These are phyloP conservation scores for Populus tremula DNA, from an alignment of 345 rosid genomes.

Conservation along the genomic window DNA sequence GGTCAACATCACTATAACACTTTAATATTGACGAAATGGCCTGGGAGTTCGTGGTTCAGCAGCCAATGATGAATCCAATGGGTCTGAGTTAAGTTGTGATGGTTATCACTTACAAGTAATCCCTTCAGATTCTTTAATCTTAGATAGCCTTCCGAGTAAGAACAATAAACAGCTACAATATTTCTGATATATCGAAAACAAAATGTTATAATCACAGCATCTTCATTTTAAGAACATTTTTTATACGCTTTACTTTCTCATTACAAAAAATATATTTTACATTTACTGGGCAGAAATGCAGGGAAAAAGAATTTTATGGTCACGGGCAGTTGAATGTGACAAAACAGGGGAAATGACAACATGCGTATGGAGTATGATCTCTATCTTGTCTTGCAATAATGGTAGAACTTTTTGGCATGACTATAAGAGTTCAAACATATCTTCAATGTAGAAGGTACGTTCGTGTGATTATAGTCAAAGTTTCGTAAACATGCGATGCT, in stretches of 20 bases:
- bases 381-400: slow-evolving; percentile 26
- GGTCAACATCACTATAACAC: slow-evolving; percentile 24
- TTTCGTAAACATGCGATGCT: neutral
- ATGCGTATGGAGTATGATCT: slow-evolving; percentile 2
- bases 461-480: slow-evolving; percentile 13
- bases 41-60: slow-evolving; percentile 29
- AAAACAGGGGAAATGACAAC: slow-evolving; percentile 15
- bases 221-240: too few species aligned
- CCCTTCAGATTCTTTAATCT: too few species aligned
- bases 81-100: neutral
- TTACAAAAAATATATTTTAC: too few species aligned
- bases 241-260: too few species aligned
- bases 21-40: slow-evolving; percentile 16
- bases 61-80: slow-evolving; percentile 14
- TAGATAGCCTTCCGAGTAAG: too few species aligned
- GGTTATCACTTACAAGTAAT: neutral
- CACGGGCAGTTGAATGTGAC: slow-evolving; percentile 25
- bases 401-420: slow-evolving; percentile 24
- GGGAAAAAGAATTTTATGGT: neutral
- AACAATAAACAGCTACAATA: too few species aligned
- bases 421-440: slow-evolving; percentile 1
- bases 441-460: slow-evolving; percentile 22
- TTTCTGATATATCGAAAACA: too few species aligned
- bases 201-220: too few species aligned
- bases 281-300: neutral